These are phyloP conservation scores for Tolypocladium nubicola DNA, from an alignment of 2,329 filamentous ascomycete genomes.

Conservation along the genomic window DNA sequence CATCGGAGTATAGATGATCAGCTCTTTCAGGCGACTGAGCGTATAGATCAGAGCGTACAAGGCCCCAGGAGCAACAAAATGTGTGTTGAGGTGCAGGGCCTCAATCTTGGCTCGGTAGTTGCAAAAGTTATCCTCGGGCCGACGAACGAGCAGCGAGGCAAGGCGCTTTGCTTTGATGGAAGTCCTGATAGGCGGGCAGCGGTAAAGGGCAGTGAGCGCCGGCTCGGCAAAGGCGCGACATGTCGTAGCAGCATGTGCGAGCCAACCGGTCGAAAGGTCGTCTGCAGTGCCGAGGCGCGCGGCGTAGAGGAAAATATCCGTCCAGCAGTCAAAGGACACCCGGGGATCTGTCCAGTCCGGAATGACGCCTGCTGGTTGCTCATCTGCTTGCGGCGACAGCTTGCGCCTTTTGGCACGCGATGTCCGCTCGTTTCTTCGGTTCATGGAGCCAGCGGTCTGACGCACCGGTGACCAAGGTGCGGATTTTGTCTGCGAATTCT, in stretches of 20 bases:
- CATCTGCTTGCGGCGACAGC: not conserved
- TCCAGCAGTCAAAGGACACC: slow-evolving; percentile 58
- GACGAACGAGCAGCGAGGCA: slow-evolving; percentile 41
- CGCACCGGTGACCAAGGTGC: not conserved
- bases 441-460: slow-evolving; percentile 6
- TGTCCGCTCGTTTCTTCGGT: slow-evolving; percentile 7
- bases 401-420: slow-evolving; percentile 7
- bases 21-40: slow-evolving; percentile 54
- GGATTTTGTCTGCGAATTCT: not conserved
- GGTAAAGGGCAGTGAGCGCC: slow-evolving; percentile 62
- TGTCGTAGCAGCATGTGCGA: slow-evolving; percentile 50
- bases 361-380: slow-evolving; percentile 19
- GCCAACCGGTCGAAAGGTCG: slow-evolving; percentile 47
- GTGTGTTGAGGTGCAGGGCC: slow-evolving; percentile 58
- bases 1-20: slow-evolving; percentile 62
- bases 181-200: slow-evolving; percentile 51
- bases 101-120: slow-evolving; percentile 66
- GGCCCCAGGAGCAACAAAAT: slow-evolving; percentile 39
- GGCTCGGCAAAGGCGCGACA: slow-evolving; percentile 61
- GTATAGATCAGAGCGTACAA: slow-evolving; percentile 46
- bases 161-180: slow-evolving; percentile 33
- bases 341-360: slow-evolving; percentile 43
- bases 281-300: slow-evolving; percentile 34
- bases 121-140: slow-evolving; percentile 35
- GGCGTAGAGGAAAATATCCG: slow-evolving; percentile 59